A percentile compares a stretch with the other conserved stretches of the same genome.
These are phyloP conservation scores for Daldinia loculata DNA, from an alignment of 495 filamentous ascomycete genomes.

Conservation along the genomic window DNA sequence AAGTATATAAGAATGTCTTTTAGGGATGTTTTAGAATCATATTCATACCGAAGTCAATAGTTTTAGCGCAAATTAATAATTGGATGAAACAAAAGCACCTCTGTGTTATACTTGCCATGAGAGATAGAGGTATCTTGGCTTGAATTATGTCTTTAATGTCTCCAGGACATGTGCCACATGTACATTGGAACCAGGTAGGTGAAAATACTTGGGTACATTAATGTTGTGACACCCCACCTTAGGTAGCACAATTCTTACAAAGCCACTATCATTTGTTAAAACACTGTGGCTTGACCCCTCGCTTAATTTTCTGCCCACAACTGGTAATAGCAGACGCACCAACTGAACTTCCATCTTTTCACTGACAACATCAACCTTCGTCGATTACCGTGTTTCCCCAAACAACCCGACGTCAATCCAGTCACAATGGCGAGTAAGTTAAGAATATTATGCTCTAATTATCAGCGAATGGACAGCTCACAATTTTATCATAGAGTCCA, in stretches of 20 bases:
- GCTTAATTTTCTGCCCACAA: constrained; percentile 51
- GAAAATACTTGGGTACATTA: not conserved
- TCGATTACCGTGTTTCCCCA: constrained; percentile 31
- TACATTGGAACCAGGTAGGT: no score
- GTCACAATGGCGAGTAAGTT: constrained; percentile 63
- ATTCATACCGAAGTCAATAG: not conserved
- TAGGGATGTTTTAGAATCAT: not conserved
- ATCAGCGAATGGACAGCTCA: not conserved
- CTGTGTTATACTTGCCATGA: not conserved
- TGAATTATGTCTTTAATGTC: not conserved
- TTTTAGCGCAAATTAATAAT: not conserved
- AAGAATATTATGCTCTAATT: not conserved
- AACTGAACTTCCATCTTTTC: constrained; percentile 38
- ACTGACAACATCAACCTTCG: constrained; percentile 38
- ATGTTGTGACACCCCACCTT: not conserved
- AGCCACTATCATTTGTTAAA: not conserved
- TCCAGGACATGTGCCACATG: not conserved
- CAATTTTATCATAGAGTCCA: constrained; percentile 73
- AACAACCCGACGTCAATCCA: constrained; percentile 47
- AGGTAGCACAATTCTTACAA: not conserved
- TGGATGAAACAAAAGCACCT: not conserved
- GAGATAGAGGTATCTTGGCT: not conserved
- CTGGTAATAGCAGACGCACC: constrained; percentile 40
- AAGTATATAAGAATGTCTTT: constrained; percentile 1
- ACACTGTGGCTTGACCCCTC: constrained; percentile 36